Evolutionary conservation across 345 rosid genomes (phyloP).

Genomic region (Gossypium arboreum): DNA sequence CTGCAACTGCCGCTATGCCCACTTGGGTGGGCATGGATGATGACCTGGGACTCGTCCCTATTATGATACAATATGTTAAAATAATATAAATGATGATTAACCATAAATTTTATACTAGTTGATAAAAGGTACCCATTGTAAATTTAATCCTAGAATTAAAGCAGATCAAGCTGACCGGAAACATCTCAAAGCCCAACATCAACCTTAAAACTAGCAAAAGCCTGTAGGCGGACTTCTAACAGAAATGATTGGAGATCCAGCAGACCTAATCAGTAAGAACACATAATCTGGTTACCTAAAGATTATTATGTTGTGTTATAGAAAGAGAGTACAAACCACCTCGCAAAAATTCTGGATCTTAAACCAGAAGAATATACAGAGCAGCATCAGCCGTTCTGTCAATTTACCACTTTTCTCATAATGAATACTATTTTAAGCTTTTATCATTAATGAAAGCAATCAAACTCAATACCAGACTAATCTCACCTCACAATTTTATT

Average conservation of each 20-base stretch:
- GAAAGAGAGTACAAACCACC: not conserved
- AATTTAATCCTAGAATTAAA: slow-evolving; percentile 2
- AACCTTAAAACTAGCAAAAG: slow-evolving; percentile 2
- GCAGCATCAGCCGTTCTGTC: not conserved
- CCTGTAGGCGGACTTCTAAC: not conserved
- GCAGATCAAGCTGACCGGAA: slow-evolving; percentile 2
- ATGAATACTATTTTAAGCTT: not conserved
- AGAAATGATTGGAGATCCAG: not conserved
- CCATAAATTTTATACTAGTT: slow-evolving; percentile 12
- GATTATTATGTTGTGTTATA: not conserved
- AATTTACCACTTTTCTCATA: not conserved
- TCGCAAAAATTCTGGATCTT: not conserved
- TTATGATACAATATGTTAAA: slow-evolving; percentile 67
- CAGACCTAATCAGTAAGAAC: not conserved
- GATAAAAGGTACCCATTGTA: slow-evolving; percentile 11
- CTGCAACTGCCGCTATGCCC: slow-evolving; percentile 66
- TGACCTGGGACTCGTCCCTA: slow-evolving; percentile 87
- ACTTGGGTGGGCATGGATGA: slow-evolving; percentile 72
- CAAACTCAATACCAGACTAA: not conserved
- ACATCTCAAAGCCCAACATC: not conserved
- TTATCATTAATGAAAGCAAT: not conserved
- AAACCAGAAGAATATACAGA: not conserved
- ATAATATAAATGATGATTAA: slow-evolving; percentile 22
- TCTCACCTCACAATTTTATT: not conserved
- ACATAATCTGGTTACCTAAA: not conserved